Base-by-base conservation (phyloP, 2,329 filamentous ascomycete species). In the Xylariaceae sp. region DNA sequence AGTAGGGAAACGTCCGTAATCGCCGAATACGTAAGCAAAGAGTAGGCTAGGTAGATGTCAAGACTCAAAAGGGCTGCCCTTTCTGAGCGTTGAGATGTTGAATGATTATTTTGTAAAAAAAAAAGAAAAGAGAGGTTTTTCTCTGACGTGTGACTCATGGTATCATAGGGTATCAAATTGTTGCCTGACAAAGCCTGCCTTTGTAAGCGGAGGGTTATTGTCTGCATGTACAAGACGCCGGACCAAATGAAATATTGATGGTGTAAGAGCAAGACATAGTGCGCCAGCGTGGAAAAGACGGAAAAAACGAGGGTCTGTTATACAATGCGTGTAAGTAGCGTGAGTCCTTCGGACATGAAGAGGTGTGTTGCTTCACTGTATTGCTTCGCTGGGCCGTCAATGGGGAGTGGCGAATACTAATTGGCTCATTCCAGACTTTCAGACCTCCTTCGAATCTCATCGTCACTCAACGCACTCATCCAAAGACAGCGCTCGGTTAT, bases 401-500 rank as follows among this genome's bases (percentile, higher is more conserved):
- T 39, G 8, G 12, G 8, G 4, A 40, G 26, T 19, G 40, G 42
- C 43, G 7, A 42, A 37, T 31, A 37, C 26, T 35, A 29, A 6
- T 39, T 34, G 19, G 41, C 43, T 56, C 61, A 74, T 67, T 83
- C 78, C 34, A 84, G 65, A 51, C 66, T 70, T 51, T 79, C 76
- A 0, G 79, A 80, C 53, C 75, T 73, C 57, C 71, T 74, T 54
- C 80, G 73, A 64, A 94, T 90, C 65, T 91, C 87, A n/a, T 84
- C 82, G 61, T 92, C 88, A 52, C 74, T 81, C 52, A 94, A 69
- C 7, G 88, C 87, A 46, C 87, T 85, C 73, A 94, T 85, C 89
- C 89, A 94, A n/a, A 94, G 76, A 68, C 89, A 94, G 60, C 87
- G 80, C 71, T 89, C 88, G 3, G 88, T 86, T 49, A 91, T 81